Percentiles rank a stretch among this genome's conserved stretches.
Conservation (phyloP, 768 basidiomycete species). For the Leccinum ochraceum region DNA sequence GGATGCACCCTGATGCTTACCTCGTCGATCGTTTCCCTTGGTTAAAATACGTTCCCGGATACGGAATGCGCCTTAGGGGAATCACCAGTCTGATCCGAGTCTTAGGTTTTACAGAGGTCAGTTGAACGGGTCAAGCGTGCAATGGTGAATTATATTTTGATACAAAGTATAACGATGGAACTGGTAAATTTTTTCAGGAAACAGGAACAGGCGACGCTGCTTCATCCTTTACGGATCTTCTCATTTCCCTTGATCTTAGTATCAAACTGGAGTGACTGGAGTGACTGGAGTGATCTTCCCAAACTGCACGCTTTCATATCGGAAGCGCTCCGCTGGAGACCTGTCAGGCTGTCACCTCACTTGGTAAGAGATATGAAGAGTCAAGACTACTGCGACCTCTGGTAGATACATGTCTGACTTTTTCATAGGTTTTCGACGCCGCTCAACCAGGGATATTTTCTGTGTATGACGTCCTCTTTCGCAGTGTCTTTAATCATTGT, state of each 20-base stretch:
- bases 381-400: no score
- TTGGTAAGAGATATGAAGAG: slow-evolving; percentile 17
- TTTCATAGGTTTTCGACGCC: slow-evolving; percentile 50
- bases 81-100: slow-evolving; percentile 46
- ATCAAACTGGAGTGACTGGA: slow-evolving; percentile 39
- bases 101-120: slow-evolving; percentile 51
- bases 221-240: slow-evolving; percentile 35
- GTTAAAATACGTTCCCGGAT: slow-evolving; percentile 54
- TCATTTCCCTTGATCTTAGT: slow-evolving; percentile 20
- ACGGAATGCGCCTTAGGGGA: slow-evolving; percentile 52
- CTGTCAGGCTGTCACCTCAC: slow-evolving; percentile 21
- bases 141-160: slow-evolving; percentile 35
- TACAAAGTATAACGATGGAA: not conserved
- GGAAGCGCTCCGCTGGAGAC: slow-evolving; percentile 41
- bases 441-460: slow-evolving; percentile 60
- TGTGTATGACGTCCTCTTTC: slow-evolving; percentile 41
- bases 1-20: slow-evolving; percentile 34
- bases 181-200: slow-evolving; percentile 8
- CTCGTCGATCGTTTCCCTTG: slow-evolving; percentile 38
- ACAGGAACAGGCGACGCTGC: slow-evolving; percentile 3
- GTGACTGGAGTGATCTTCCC: slow-evolving; percentile 35
- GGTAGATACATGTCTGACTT: not conserved
- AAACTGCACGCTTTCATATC: slow-evolving; percentile 40
- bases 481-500: slow-evolving; percentile 27
- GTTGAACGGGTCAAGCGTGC: slow-evolving; percentile 42